phyloP scores from a whole-genome alignment of 345 rosid species.

The Hibiscus trionum region DNA sequence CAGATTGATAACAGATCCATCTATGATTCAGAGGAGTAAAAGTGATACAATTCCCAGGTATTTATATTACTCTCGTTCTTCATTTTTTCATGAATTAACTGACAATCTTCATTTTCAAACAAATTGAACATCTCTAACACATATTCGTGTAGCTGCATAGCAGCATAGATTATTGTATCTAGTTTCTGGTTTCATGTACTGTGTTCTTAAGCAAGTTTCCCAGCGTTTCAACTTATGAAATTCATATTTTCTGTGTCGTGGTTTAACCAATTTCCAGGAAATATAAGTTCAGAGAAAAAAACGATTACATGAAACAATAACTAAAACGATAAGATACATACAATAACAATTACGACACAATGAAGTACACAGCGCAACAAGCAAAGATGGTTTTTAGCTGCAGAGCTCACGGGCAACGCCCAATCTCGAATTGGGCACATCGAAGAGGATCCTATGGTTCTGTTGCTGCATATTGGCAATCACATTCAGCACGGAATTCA shows the following conservation, averaged over 20 bases:
- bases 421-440: slow-evolving; percentile 70
- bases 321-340: not conserved
- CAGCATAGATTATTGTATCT: not conserved
- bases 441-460: slow-evolving; percentile 78
- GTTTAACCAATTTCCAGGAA: not conserved
- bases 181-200: not conserved
- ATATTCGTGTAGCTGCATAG: not conserved
- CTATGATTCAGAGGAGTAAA: slow-evolving; percentile 2
- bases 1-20: slow-evolving; percentile 9
- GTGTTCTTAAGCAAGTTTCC: not conserved
- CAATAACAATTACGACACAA: not conserved
- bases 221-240: not conserved
- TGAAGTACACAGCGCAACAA: not conserved
- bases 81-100: not conserved
- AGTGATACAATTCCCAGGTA: not conserved
- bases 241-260: not conserved
- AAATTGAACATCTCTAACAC: not conserved
- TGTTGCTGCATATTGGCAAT: slow-evolving; percentile 98
- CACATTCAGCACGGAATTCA: slow-evolving; percentile 82
- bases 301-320: not conserved
- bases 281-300: no score
- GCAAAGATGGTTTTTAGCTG: slow-evolving; percentile 22
- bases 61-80: not conserved
- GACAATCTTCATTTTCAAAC: not conserved
- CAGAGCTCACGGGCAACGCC: slow-evolving; percentile 84